Evolutionary conservation across 441 rosid genomes (phyloP).

Genomic region (Omphalea diandra): DNA sequence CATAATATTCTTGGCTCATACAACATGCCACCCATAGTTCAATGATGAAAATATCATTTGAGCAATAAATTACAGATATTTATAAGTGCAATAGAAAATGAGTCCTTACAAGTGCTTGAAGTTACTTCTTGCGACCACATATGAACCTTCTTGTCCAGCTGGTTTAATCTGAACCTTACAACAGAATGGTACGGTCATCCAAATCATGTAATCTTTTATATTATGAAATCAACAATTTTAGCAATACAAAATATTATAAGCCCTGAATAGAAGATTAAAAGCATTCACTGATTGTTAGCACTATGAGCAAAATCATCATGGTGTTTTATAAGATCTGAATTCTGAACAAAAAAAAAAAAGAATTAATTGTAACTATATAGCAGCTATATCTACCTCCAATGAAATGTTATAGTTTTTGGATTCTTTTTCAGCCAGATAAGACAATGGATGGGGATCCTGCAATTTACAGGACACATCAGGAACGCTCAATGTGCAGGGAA

Average conservation of each 20-base stretch:
- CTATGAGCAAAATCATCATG: background rate
- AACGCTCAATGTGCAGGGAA: too few species aligned
- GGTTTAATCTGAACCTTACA: conserved; percentile 77
- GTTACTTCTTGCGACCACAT: conserved; percentile 74
- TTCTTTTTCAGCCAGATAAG: conserved; percentile 71
- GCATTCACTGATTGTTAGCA: background rate
- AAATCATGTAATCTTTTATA: background rate
- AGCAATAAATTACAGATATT: background rate
- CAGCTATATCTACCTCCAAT: conserved; percentile 59
- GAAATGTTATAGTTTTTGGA: conserved; percentile 80
- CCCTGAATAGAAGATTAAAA: conserved; percentile 10
- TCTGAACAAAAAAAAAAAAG: too few species aligned
- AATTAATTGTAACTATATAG: conserved; percentile 7
- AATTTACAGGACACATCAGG: conserved; percentile 17
- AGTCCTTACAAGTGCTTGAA: conserved; percentile 74
- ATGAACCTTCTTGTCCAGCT: conserved; percentile 62
- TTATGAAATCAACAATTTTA: too few species aligned
- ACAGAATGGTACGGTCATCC: conserved; percentile 21
- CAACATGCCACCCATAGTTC: background rate
- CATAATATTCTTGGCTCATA: background rate
- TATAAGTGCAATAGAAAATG: background rate
- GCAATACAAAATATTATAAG: conserved; percentile 6
- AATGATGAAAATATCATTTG: background rate
- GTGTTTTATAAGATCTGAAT: too few species aligned
- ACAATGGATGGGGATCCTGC: conserved; percentile 90